Base-by-base conservation (phyloP, 1,284 basidiomycete genomes). In the Malassezia japonica region DNA sequence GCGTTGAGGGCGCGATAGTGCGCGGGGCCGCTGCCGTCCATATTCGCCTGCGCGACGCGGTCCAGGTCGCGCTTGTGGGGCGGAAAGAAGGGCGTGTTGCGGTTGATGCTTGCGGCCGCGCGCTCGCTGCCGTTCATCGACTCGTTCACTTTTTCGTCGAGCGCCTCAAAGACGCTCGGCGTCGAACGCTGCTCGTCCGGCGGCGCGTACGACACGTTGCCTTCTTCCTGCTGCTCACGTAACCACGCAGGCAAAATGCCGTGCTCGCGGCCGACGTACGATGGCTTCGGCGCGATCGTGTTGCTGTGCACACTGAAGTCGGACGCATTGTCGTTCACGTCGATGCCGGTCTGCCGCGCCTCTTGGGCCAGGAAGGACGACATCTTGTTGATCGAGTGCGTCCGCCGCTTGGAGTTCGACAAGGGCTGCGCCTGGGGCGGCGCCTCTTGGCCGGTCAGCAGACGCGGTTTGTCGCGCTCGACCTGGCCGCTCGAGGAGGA, bases 221-320 rank as follows among this genome's bases (percentile, higher is more conserved):
- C 69, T 2, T 70, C 46, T 49, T 64, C 62, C 34, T 72, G 67
- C 46, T 72, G 70, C 56, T 72, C 70, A 37, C 61, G 61, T 34
- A 72, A 52, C 70, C 70, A 72, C 4, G 61, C 56, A 1, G 70
- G 70, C 25, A 72, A 39, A 0, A 57, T 60, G 1, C 54, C 51
- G 38, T 67, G 67, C 46, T 54, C 57, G 29, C 56, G 57, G 20
- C 55, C 36, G 20, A 62, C 35, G 23, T 67, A 67, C 39, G 64
- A 62, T 1, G 66, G 57, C 41, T 61, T 65, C 27, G 66, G 66
- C 25, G 61, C 62, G 5, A 66, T 59, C 0, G 63, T 65, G 3
- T 59, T 61, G 20, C 55, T 56, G 2, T 45, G 36, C 3, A 31
- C 8, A 18, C 46, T 47, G 8, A 52, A 53, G 36, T 54, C 53